Conservation (phyloP, 495 filamentous ascomycete species). For the Aspergillus baeticus region DNA sequence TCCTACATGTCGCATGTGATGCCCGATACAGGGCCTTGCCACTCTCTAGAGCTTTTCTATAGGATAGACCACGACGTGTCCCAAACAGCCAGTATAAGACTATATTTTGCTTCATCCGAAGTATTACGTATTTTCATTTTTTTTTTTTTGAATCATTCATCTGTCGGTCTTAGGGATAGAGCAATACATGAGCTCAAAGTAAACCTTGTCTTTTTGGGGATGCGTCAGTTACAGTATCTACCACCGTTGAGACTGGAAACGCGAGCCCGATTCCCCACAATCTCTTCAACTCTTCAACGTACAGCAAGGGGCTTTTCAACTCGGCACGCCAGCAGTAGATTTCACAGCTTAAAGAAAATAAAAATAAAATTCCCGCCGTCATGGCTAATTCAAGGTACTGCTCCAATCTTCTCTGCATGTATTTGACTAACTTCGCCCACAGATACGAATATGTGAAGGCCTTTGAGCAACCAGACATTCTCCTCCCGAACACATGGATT, state of each 20-base stretch:
- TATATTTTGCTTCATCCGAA: not conserved
- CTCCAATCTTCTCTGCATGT: not conserved
- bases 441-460: constrained; percentile 90
- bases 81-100: not conserved
- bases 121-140: not conserved
- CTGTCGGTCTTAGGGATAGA: too few relatives aligned
- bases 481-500: constrained; percentile 91
- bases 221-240: not conserved
- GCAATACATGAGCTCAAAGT: too few relatives aligned
- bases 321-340: not conserved
- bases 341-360: not conserved
- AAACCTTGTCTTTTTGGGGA: not conserved
- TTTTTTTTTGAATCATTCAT: too few relatives aligned
- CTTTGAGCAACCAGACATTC: constrained; percentile 77
- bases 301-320: not conserved
- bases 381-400: constrained; percentile 61
- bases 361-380: not conserved
- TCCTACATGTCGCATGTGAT: not conserved
- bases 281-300: not conserved
- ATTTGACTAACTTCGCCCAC: not conserved
- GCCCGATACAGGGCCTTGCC: not conserved
- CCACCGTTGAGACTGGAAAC: not conserved
- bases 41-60: constrained; percentile 5
- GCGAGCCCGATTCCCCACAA: constrained; percentile 1
- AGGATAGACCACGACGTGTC: not conserved